Evolutionary conservation across 2,329 filamentous ascomycete genomes (phyloP), one percentile per base, ranked within the genome.

Genomic region (Pseudopyrenochaeta lycopersici): DNA sequence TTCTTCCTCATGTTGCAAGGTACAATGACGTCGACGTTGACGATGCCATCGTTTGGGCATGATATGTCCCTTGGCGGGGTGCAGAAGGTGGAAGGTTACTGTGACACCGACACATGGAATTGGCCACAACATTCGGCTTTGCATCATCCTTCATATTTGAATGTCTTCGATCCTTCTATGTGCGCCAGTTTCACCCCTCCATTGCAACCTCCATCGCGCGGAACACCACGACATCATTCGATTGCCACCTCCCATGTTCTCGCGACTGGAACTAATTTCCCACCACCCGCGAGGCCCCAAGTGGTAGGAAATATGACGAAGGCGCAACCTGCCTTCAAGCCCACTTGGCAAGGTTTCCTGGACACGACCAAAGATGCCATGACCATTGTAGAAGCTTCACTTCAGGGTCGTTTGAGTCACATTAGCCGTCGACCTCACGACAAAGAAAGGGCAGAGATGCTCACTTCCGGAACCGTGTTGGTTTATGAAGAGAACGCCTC

Each of bases 401-500:
- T 96, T 14, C 82, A 81, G 31, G 91, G 91, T 10, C 78, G 82
- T 17, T 79, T 94, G 7, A 84, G 84, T 43, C 92, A 95, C 73
- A 90, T 95, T 17, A 87, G 91, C 15, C 88, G 93, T 44, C 85
- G 93, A 47, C 93, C 93, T 1, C 91, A 96, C 73, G 93, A 97
- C 67, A 84, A 91, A 46, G 93, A 97, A 76, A 85, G 92, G 46
- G 81, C 82, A 20, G 82, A 86, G 17, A 84, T 96, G 46, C 95
- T 97, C 70, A 85, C 85, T 62, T 96, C 91, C 63, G 93, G 93
- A 31, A 89, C 90, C 62, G 85, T 97, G 41, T 95, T 97, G 76
- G 91, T 97, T 62, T 97, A 97, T 74, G 92, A 96, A 68, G 92
- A 97, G 73, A 89, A 91, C 56, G 88, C 91, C 0, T 96, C 92